phyloP scores from a whole-genome alignment of 2,329 filamentous ascomycete species.

The Botrytis cinerea region DNA sequence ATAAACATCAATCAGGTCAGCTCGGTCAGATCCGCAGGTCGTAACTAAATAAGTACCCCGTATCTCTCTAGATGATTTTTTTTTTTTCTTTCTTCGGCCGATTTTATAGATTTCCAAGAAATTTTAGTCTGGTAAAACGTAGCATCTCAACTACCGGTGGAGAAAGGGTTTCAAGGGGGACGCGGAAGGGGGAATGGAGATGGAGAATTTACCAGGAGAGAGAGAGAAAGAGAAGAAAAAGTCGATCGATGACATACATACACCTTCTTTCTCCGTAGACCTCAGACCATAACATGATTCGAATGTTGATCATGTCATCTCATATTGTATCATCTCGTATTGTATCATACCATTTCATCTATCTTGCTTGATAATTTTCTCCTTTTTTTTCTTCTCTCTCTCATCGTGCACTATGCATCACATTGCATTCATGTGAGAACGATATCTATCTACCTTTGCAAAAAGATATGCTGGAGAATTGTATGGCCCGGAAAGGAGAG shows the following conservation, averaged over 20 bases:
- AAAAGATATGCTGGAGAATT: too few species aligned
- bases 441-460: too few species aligned
- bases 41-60: too few species aligned
- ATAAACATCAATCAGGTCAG: too few species aligned
- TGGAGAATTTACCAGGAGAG: neutral
- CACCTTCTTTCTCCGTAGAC: too few species aligned
- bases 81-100: too few species aligned
- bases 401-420: neutral
- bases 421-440: too few species aligned
- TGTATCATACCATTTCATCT: too few species aligned
- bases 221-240: neutral
- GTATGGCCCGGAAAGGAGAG: neutral
- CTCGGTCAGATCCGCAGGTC: too few species aligned
- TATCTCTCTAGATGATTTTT: too few species aligned
- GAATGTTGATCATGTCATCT: constrained; percentile 8
- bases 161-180: neutral
- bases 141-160: neutral
- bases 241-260: neutral
- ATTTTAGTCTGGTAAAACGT: neutral
- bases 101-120: neutral
- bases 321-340: too few species aligned
- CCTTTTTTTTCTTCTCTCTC: neutral
- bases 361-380: neutral
- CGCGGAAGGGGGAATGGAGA: neutral
- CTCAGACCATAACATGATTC: neutral